These are phyloP conservation scores for Hypomontagnella monticulosa DNA, from an alignment of 495 filamentous ascomycete species.

Conservation along the genomic window DNA sequence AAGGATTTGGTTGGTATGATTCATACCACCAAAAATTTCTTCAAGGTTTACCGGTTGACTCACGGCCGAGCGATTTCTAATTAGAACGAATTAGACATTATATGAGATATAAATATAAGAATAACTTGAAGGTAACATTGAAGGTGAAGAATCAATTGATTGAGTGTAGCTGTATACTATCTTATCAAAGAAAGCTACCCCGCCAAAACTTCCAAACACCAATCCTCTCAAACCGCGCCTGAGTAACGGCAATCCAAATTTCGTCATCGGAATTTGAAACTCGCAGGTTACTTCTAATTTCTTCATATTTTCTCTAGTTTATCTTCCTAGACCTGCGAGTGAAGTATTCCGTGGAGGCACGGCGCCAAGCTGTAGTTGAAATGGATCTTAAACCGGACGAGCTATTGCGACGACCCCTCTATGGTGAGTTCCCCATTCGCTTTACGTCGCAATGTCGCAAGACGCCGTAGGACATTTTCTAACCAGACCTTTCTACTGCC, in stretches of 20 bases:
- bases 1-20: neutral
- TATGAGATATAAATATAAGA: too few relatives aligned
- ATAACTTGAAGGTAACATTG: too few relatives aligned
- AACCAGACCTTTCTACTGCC: slow-evolving; percentile 30
- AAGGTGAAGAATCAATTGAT: too few relatives aligned
- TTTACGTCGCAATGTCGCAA: neutral
- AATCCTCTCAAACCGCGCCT: too few relatives aligned
- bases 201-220: slow-evolving; percentile 28
- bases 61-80: slow-evolving; percentile 6
- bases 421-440: slow-evolving; percentile 36
- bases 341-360: neutral
- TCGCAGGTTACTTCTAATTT: neutral
- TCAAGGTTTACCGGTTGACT: slow-evolving; percentile 30
- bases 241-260: slow-evolving; percentile 14
- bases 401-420: slow-evolving; percentile 54
- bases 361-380: neutral
- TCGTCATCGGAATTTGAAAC: slow-evolving; percentile 20
- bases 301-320: neutral
- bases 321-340: neutral
- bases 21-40: neutral
- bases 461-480: slow-evolving; percentile 15
- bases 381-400: slow-evolving; percentile 48
- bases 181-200: slow-evolving; percentile 22
- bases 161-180: too few relatives aligned
- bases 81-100: too few relatives aligned